These are phyloP conservation scores for Psilocybe cubensis DNA, from an alignment of 768 basidiomycete genomes.

Conservation along the genomic window DNA sequence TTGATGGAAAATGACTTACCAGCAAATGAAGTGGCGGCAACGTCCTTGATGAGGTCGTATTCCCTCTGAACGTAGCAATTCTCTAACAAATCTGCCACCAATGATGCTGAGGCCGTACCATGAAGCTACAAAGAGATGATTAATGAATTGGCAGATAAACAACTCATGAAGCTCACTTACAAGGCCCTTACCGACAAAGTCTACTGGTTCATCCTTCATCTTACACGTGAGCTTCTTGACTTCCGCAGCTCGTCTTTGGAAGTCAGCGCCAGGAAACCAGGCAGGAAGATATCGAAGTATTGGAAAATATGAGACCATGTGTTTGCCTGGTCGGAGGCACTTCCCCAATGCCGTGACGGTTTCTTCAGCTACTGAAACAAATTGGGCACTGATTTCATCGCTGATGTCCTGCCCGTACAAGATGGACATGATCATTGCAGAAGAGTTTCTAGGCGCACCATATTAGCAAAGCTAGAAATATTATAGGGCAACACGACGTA, in stretches of 20 bases:
- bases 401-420: slow-evolving; percentile 20
- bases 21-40: slow-evolving; percentile 18
- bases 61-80: slow-evolving; percentile 20
- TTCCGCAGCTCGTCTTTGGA: slow-evolving; percentile 14
- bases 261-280: slow-evolving; percentile 22
- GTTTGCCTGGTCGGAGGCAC: slow-evolving; percentile 1
- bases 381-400: slow-evolving; percentile 10
- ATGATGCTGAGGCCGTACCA: slow-evolving; percentile 16
- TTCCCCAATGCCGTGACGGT: slow-evolving; percentile 1
- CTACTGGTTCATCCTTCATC: slow-evolving; percentile 18
- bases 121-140: slow-evolving; percentile 10
- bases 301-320: slow-evolving; percentile 11
- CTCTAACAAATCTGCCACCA: slow-evolving; percentile 20
- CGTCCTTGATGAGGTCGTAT: slow-evolving; percentile 18
- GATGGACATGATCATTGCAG: slow-evolving; percentile 16
- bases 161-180: slow-evolving; percentile 12
- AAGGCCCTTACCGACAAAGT: slow-evolving; percentile 18
- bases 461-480: not conserved
- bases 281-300: slow-evolving; percentile 17
- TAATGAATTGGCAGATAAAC: not conserved
- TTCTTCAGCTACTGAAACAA: slow-evolving; percentile 10
- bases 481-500: slow-evolving; percentile 1
- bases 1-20: slow-evolving; percentile 10
- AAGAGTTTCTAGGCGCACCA: slow-evolving; percentile 4
- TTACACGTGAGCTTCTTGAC: slow-evolving; percentile 11